These are phyloP conservation scores for Macrophomina phaseolina DNA, from an alignment of 2,329 filamentous ascomycete species.

Conservation along the genomic window DNA sequence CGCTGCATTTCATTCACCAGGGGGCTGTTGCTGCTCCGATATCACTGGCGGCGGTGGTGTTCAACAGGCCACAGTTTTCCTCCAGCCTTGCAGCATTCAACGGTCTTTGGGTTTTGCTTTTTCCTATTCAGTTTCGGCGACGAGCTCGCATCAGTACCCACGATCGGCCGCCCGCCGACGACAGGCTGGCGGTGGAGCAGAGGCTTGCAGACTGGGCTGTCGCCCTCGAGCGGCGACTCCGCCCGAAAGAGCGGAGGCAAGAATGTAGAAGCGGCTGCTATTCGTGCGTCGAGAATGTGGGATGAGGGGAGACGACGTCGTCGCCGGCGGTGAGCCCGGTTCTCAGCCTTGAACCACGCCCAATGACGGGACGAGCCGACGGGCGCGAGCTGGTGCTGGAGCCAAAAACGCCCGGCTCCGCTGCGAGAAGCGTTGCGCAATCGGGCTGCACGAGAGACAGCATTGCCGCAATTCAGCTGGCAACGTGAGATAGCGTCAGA, in stretches of 20 bases:
- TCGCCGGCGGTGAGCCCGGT: constrained; percentile 4
- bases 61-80: neutral
- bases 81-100: constrained; percentile 10
- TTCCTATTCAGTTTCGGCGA: neutral
- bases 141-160: neutral
- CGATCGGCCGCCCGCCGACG: neutral
- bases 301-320: constrained; percentile 3
- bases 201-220: neutral
- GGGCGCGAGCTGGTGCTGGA: neutral
- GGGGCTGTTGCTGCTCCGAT: neutral
- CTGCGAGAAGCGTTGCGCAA: neutral
- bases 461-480: constrained; percentile 10
- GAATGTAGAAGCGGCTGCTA: neutral
- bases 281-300: neutral
- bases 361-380: neutral
- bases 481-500: neutral
- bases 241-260: neutral
- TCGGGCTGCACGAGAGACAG: neutral
- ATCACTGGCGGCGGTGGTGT: constrained; percentile 3
- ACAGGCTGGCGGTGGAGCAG: neutral
- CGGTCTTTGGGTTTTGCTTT: neutral
- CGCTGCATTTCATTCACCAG: neutral
- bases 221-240: neutral
- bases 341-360: constrained; percentile 6
- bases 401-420: neutral